A percentile compares a stretch with the other conserved stretches of the same genome.
Conservation (phyloP, 1,284 basidiomycete genomes). For the Meira miltonrushii region DNA sequence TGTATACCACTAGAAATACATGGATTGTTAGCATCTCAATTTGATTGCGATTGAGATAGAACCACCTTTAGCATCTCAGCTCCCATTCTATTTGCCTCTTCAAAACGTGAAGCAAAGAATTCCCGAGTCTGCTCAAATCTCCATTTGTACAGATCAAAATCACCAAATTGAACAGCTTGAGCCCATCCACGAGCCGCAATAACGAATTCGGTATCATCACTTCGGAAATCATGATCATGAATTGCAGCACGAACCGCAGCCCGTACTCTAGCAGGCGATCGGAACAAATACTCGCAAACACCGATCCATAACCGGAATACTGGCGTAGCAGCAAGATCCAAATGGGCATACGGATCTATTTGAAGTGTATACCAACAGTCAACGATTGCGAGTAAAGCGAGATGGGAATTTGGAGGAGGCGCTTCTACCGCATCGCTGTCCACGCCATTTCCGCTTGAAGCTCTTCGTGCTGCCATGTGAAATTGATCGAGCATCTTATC, state of each 20-base stretch:
- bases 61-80: conserved; percentile 87
- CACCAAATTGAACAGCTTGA: conserved; percentile 71
- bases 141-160: conserved; percentile 78
- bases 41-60: not conserved
- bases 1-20: conserved; percentile 1
- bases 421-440: not conserved
- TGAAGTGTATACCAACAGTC: conserved; percentile 88
- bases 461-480: conserved; percentile 63
- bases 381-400: conserved; percentile 95
- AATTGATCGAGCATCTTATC: conserved; percentile 85
- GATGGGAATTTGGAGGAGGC: conserved; percentile 72
- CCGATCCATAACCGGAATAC: conserved; percentile 96
- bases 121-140: conserved; percentile 71
- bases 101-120: conserved; percentile 84
- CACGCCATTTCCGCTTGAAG: not conserved
- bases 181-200: conserved; percentile 89
- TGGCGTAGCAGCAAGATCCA: conserved; percentile 89
- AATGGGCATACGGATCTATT: conserved; percentile 85
- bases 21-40: not conserved
- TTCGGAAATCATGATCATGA: conserved; percentile 73
- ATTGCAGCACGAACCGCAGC: conserved; percentile 61
- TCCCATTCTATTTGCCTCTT: conserved; percentile 75
- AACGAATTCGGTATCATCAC: conserved; percentile 88
- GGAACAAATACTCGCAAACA: conserved; percentile 91
- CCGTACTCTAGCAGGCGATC: conserved; percentile 55